Base-by-base conservation (phyloP, 139 green algal genomes). In the Chlorella sp. region DNA sequence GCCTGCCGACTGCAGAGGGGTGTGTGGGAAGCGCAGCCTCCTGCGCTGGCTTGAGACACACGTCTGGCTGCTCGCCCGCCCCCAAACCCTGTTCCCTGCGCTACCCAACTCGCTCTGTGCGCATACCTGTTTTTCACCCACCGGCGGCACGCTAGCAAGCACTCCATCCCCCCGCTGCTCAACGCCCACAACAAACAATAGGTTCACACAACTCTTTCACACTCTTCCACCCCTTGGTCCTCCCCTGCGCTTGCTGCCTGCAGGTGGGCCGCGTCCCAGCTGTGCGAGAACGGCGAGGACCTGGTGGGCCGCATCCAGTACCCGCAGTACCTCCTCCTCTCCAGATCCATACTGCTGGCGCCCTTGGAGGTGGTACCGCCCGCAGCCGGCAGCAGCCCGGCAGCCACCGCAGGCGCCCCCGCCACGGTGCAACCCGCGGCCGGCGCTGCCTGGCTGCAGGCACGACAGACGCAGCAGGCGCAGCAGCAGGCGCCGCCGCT, bases 241-340 rank as follows among this genome's bases (percentile, higher is more conserved):
- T 2, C 15, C 75, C 34, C 34, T 18, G 15, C 73, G 3, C 30
- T 37, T 81, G 48, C 24, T 4, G 48, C 36, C 16, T 83, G 22
- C 86, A 91, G 89, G 40, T 96, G 92, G 92, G 93, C 94, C 12
- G 87, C 76, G 0, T 53, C 60, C 30, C 91, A 95, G 91, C 90
- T 97, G 48, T 82, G 86, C 32, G 90, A 95, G 75, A 94, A 97
- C 85, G 96, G 96, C 1, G 96, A 98, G 87, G 95, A 98, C 75
- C 37, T 96, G 32, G 83, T 95, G 2, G 95, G 93, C 1, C 86
- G 91, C 36, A 80, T 91, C 21, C 39, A 69, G 21, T 69, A 88
- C 34, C 90, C 95, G n/a, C 94, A 98, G 89, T 97, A 97, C 91
- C 93, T 98, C 36, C 86, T 97, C 57, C 94, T 99, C 53, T 86